Evolutionary conservation across 2,329 filamentous ascomycete genomes (phyloP), one percentile per base, ranked within the genome.

Genomic region (Fusarium sp.): DNA sequence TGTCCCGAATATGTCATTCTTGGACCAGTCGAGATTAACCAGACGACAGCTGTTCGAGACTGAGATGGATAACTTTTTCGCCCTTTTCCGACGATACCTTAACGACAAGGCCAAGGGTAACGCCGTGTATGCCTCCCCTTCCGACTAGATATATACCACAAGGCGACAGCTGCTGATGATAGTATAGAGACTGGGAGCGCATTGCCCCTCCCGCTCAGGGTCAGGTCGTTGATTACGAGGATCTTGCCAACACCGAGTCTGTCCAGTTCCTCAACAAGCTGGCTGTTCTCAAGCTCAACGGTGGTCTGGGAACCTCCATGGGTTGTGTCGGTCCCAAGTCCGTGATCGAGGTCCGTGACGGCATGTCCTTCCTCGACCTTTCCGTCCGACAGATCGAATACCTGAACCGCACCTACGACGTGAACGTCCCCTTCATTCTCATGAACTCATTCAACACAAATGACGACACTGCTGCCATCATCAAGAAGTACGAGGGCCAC

Each of bases 401-500:
- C 88, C 92, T 99, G 77, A 99, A 99, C 92, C 93, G 95, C 83
- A 98, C 94, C 73, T 98, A 98, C 87, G 90, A 92, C 77, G 94
- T 97, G 83, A 98, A 98, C 81, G 96, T 99, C 37, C 96, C 96
- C 52, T 98, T 99, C 84, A 91, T 99, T 76, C 91, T 99, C 78
- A 99, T 99, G 96, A 99, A 99, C 91, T 98, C 96, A 60, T 99
- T 99, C 93, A 99, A 99, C 90, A 99, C 96, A 81, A 95, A 99
- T 83, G 90, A 95, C 78, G 96, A 99, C 81, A 99, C 96, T 55
- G 94, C 95, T 71, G 94, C 94, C 84, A 99, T 99, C 85, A 99
- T 99, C 88, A 99, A 99, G 91, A 99, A 99, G 88, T 99, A 98
- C 86, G 95, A 99, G 87, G 96, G 96, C 73, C 96, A 99, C 90